Base-by-base conservation (phyloP, 2,329 filamentous ascomycete genomes). In the Aspergillus sp. region DNA sequence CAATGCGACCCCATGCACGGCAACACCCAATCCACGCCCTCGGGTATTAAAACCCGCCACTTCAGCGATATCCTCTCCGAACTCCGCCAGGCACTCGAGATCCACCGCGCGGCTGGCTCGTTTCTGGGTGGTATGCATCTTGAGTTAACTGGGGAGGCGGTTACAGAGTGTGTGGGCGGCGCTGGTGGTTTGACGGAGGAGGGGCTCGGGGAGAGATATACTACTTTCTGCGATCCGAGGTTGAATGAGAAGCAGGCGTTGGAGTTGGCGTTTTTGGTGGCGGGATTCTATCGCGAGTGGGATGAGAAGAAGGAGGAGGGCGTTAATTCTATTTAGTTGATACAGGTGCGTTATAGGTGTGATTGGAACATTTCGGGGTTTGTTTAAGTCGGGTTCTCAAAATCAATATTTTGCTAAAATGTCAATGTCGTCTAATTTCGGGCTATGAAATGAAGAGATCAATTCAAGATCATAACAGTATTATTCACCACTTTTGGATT, bases 1-100 rank as follows among this genome's bases (percentile, higher is more conserved):
- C 93, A 97, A 73, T 97, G 91, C 72, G 93, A 98, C 70, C 93
- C 93, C 19, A 98, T 98, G 93, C 93, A 98, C 71, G 93, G 93
- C 25, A 85, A 85, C 64, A 83, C 80, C 1, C 75, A 78, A 43
- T 75, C 76, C 43, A 91, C 88, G 0, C 78, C 81, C 0, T 74
- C 80, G 0, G 90, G 90, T 22, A 82, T 96, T 72, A 98, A 98
- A 76, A 98, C 93, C 1, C 82, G 93, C 13, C 85, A 86, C 47
- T 98, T 98, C 76, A 81, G 81, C 53, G 86, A 93, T 65, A 95
- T 98, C 60, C 84, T 96, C 65, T 81, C 81, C 1, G 93, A 98
- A 74, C 78, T 98, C 39, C 82, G 84, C 52, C 83, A 89, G 60
- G 90, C 90, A 1, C 77, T 97, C 44, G 77, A 80, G 54, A 90